Evolutionary conservation across 176 grass and related monocot genomes (phyloP), one percentile per base, ranked within the genome.

Genomic region (Dactylis glomerata): DNA sequence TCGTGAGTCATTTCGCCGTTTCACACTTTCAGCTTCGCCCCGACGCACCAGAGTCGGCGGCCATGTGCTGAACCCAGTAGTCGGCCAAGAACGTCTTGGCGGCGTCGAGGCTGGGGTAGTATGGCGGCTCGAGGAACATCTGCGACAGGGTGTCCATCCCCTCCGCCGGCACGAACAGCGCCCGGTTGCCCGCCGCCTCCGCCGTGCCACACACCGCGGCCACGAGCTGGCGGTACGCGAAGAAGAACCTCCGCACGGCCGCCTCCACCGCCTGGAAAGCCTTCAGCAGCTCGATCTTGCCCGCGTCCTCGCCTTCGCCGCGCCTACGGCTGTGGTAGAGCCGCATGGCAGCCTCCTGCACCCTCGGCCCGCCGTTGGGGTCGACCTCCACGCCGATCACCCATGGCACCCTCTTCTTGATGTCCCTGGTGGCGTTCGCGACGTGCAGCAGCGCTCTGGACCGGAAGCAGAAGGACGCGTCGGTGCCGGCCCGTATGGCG

Each of bases 71-170:
- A 45, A 86, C 85, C 96, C 96, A 98, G 87, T 88, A 90, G 76
- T 92, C 93, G 3, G 93, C 96, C 89, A 98, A 78, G 85, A 98
- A 98, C 3, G 93, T 91, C 69, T 95, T 98, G 12, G 96, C 96
- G 12, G 96, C 96, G 63, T 98, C 96, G 85, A 98, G 85, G 87
- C 96, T 98, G 4, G 96, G 96, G 85, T 81, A 98, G 84, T 98
- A 98, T 0, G 93, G 89, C 50, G 96, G 96, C 73, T 98, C 96
- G 24, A 98, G 69, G 85, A 98, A 92, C 96, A 98, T 87, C 68
- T 98, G 96, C 1, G 87, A 85, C 19, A 93, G 61, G 10, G 87
- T 72, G 38, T 95, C 96, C 80, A 90, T 69, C 31, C 80, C 92
- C 38, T 93, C 91, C 14, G 83, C 82, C 59, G 96, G 93, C 77